These are phyloP conservation scores for Chamaecyparis obtusa DNA, from an alignment of 75 land plant species.

Conservation along the genomic window DNA sequence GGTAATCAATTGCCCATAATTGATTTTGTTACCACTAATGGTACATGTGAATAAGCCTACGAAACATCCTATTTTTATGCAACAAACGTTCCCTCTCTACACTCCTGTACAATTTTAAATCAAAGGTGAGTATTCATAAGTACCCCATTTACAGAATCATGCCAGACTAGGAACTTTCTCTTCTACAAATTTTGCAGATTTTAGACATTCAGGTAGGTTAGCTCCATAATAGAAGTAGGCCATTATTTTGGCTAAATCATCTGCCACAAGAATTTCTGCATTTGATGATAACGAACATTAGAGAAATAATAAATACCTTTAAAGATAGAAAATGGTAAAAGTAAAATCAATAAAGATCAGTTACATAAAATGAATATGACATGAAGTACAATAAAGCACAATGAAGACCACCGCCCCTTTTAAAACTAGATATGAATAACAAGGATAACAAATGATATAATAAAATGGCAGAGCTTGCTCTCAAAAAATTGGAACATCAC, in stretches of 20 bases:
- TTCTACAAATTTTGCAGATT: not conserved
- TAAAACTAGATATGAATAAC: not conserved
- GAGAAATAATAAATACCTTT: not conserved
- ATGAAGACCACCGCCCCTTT: not conserved
- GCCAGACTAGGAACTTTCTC: constrained; percentile 1
- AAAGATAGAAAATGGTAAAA: not conserved
- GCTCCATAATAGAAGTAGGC: constrained; percentile 72
- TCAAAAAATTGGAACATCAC: not conserved
- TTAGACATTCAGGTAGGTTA: constrained; percentile 48
- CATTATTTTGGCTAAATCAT: constrained; percentile 73
- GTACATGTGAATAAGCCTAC: not conserved
- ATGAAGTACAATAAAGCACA: not conserved
- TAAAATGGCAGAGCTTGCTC: not conserved
- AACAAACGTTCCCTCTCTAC: not conserved
- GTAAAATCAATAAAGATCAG: not conserved
- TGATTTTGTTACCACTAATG: not conserved
- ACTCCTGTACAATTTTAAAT: not conserved
- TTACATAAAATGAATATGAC: not conserved
- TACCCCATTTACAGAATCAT: not conserved
- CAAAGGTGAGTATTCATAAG: not conserved
- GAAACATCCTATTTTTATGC: not conserved
- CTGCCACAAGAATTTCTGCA: constrained; percentile 45
- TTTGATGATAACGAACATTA: not conserved
- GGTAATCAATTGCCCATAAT: not conserved
- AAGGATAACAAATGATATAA: not conserved